Percentiles rank a stretch among this genome's conserved stretches.
phyloP scores from a whole-genome alignment of 2,329 filamentous ascomycete genomes.

The Arthrobotrys musiformis region DNA sequence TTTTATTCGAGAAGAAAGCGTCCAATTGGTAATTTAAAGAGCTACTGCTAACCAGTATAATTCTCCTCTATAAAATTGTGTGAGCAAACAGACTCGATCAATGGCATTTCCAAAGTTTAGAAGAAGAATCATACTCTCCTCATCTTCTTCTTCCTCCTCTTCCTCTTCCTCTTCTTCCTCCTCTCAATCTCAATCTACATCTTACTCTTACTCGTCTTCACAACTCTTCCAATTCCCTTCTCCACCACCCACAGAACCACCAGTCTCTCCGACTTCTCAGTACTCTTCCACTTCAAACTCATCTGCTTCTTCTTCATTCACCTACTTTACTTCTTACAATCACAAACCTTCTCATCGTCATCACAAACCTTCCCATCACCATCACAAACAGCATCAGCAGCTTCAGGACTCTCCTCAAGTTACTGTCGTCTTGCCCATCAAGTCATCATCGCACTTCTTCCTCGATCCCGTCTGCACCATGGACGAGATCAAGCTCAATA shows the following conservation, averaged over 20 bases:
- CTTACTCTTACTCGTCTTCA: constrained; percentile 44
- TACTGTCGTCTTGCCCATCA: constrained; percentile 9
- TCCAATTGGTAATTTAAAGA: no score
- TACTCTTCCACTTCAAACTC: constrained; percentile 18
- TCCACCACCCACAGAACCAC: constrained; percentile 45
- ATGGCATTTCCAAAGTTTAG: constrained; percentile 52
- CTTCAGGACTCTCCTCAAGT: neutral
- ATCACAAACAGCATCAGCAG: neutral
- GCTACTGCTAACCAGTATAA: neutral
- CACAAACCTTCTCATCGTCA: neutral
- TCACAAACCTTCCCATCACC: neutral
- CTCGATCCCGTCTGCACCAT: constrained; percentile 36
- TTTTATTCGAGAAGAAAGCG: no score
- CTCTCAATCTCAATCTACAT: constrained; percentile 36
- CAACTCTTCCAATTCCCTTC: constrained; percentile 49
- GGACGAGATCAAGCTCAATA: constrained; percentile 34
- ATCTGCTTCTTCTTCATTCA: constrained; percentile 24
- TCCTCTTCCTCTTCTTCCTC: constrained; percentile 46
- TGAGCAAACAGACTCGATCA: constrained; percentile 52
- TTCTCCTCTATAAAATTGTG: neutral
- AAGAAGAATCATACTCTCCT: constrained; percentile 47
- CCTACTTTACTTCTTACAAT: constrained; percentile 1
- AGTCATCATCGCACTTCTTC: constrained; percentile 32
- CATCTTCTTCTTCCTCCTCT: constrained; percentile 48
- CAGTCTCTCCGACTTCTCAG: constrained; percentile 44